phyloP scores from a whole-genome alignment of 441 rosid genomes.

The Breynia disticha region DNA sequence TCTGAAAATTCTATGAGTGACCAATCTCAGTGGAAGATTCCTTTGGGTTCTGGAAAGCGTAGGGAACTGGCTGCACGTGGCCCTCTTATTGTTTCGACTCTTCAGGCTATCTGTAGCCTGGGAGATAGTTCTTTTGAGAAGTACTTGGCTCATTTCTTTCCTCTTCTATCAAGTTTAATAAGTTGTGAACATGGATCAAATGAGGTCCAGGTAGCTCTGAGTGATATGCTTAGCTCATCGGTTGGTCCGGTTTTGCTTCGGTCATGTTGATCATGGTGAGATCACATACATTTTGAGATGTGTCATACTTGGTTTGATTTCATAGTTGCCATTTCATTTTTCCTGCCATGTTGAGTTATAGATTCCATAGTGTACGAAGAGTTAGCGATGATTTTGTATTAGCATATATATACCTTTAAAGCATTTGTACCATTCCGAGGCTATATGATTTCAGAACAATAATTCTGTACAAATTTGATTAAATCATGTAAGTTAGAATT shows the following conservation, averaged over 20 bases:
- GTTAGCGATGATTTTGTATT: constrained; percentile 23
- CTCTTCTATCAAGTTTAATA: constrained; percentile 69
- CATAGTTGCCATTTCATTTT: background rate
- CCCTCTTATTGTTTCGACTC: constrained; percentile 81
- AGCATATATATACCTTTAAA: constrained; percentile 18
- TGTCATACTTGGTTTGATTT: constrained; percentile 14
- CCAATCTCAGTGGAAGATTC: constrained; percentile 58
- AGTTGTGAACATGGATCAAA: constrained; percentile 89
- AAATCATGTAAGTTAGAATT: no score
- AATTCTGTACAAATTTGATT: no score
- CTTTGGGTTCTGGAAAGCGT: constrained; percentile 84
- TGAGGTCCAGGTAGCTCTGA: constrained; percentile 88
- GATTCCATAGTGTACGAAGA: constrained; percentile 27
- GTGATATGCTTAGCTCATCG: constrained; percentile 78
- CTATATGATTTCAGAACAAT: constrained; percentile 10
- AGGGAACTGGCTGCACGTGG: constrained; percentile 96
- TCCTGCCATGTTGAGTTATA: constrained; percentile 12
- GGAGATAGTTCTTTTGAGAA: constrained; percentile 71
- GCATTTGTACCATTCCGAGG: constrained; percentile 16
- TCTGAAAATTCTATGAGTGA: constrained; percentile 30
- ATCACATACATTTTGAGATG: constrained; percentile 21
- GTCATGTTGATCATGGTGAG: constrained; percentile 44
- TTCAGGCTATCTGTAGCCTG: constrained; percentile 74
- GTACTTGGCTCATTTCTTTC: constrained; percentile 60
- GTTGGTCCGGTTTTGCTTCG: constrained; percentile 85